Percentiles rank a stretch among this genome's conserved stretches.
Evolutionary conservation across 306 rosid species (phyloP).

Genomic region (Prunus davidiana): DNA sequence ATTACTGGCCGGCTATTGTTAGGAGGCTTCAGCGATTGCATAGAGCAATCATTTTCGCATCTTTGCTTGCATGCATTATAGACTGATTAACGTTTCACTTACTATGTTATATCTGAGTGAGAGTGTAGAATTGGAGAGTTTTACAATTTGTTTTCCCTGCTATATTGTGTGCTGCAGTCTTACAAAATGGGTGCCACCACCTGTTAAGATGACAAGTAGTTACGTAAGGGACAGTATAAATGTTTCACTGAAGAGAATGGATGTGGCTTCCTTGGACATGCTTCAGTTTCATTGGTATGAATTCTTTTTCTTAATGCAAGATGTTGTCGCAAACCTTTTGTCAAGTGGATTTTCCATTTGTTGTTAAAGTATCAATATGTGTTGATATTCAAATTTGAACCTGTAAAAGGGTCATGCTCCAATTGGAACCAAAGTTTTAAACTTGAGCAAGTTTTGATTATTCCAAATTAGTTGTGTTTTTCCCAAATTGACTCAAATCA

Average conservation of each 20-base stretch:
- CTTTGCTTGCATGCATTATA: not conserved
- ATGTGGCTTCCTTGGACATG: slow-evolving; percentile 89
- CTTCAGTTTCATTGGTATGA: slow-evolving; percentile 96
- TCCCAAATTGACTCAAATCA: not conserved
- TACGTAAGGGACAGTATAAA: slow-evolving; percentile 80
- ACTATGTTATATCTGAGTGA: not conserved
- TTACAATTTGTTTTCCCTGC: not conserved
- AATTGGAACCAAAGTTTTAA: not conserved
- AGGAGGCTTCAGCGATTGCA: not conserved
- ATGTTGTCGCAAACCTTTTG: not conserved
- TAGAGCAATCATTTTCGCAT: not conserved
- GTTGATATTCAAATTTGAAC: not conserved
- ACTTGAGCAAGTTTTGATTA: not conserved
- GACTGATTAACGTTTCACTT: not conserved
- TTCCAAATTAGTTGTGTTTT: not conserved
- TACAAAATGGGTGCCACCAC: slow-evolving; percentile 97
- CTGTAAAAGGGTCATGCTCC: not conserved
- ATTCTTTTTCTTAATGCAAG: not conserved
- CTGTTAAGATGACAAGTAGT: slow-evolving; percentile 95
- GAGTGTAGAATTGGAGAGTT: not conserved
- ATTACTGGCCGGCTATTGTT: not conserved
- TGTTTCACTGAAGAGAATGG: slow-evolving; percentile 93
- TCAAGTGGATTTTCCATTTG: not conserved
- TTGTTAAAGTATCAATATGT: not conserved
- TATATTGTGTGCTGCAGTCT: slow-evolving; percentile 55